Evolutionary conservation across 352 stramenopile genomes (phyloP), one percentile per base, ranked within the genome.

Genomic region (Pseudoperonospora humuli): DNA sequence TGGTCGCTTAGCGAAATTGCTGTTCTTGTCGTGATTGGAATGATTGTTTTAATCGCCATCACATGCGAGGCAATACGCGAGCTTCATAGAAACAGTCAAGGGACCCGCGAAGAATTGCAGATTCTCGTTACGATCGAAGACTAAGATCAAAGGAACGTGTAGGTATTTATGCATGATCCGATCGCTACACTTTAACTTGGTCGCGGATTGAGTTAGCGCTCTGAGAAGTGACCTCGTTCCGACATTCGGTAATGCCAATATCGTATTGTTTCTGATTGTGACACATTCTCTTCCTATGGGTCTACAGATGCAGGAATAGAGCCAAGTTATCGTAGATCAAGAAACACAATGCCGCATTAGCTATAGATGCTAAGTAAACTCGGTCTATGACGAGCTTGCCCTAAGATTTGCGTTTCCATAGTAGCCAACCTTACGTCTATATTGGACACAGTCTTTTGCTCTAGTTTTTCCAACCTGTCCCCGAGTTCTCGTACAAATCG

Each of bases 401-500:
- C 26, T 31, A 11, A 31, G 8, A 2, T 2, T 23, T 1, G 10
- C n/a, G n/a, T 10, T 13, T 28, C 13, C 1, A 18, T 18, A 7
- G 7, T 39, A 19, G n/a, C 21, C 38, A 45, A 26, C 9, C 41
- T 35, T 28, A 37, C 34, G 28, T 54, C 33, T 51, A 50, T 51
- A 50, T 54, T 45, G 21, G 42, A 29, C 28, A 52, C 21, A 36
- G 11, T 32, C 17, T 31, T 51, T 2, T 53, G 32, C 20, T 55
- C 19, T 44, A 24, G 20, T 14, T 13, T 40, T 61, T 52, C 41
- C 37, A 54, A 42, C 57, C 41, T 39, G 43, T 51, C 19, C 17
- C 17, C 15, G 41, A 54, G 29, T 26, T 50, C 15, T 65, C 59
- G 36, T 85, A 85, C 9, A 78, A 35, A 29, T 62, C 51, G 5